These are phyloP conservation scores for Stephania yunnanensis DNA, from an alignment of 164 flowering plant genomes.

Conservation along the genomic window DNA sequence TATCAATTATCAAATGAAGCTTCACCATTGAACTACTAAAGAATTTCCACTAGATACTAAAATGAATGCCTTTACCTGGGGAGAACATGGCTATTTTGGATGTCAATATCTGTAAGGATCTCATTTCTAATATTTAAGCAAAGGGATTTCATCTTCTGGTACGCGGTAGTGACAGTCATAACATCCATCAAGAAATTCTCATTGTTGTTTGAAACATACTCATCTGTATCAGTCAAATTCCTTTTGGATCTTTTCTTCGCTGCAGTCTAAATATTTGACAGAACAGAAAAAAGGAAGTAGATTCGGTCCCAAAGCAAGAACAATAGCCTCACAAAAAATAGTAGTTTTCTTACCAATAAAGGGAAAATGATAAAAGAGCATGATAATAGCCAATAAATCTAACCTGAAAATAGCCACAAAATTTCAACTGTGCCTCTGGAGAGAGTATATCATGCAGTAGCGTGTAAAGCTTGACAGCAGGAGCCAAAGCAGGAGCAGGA, in stretches of 20 bases:
- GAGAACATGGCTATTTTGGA: conserved; percentile 73
- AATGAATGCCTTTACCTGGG: conserved; percentile 50
- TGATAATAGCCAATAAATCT: background rate
- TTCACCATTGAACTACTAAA: background rate
- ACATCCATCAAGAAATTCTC: conserved; percentile 55
- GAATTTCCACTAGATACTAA: background rate
- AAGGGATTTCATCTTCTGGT: conserved; percentile 77
- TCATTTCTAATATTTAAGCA: conserved; percentile 75
- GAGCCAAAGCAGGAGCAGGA: conserved; percentile 73
- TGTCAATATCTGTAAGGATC: conserved; percentile 76
- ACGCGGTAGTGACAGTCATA: conserved; percentile 62
- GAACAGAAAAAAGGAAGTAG: background rate
- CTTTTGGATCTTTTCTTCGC: conserved; percentile 83
- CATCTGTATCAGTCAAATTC: conserved; percentile 86
- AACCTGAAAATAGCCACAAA: conserved; percentile 86
- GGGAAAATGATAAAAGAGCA: background rate
- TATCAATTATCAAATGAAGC: background rate
- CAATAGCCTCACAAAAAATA: background rate
- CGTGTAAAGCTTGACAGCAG: conserved; percentile 76
- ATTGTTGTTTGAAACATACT: conserved; percentile 48
- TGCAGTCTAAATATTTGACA: conserved; percentile 46
- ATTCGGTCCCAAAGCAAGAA: conserved; percentile 1
- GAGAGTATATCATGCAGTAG: conserved; percentile 79
- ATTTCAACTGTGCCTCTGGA: conserved; percentile 74
- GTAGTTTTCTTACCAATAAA: background rate